A percentile compares a stretch with the other conserved stretches of the same genome.
Evolutionary conservation across 345 rosid species (phyloP).

Genomic region (Hibiscus syriacus): DNA sequence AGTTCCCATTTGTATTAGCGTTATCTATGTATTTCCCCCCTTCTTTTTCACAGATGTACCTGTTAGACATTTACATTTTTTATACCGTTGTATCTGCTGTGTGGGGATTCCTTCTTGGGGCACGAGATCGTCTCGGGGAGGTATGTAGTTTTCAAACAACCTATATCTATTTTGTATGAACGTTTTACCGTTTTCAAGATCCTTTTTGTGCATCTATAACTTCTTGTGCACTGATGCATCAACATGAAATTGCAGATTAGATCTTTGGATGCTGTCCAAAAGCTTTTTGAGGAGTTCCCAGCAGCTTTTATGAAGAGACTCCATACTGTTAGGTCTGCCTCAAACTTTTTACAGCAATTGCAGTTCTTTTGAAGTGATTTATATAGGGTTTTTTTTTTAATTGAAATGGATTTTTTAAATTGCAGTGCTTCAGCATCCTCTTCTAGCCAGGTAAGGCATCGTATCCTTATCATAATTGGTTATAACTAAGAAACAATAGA

Average conservation of each 20-base stretch:
- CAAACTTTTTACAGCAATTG: background rate
- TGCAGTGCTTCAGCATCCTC: constrained; percentile 44
- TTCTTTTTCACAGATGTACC: constrained; percentile 61
- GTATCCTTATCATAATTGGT: background rate
- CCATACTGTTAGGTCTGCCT: constrained; percentile 47
- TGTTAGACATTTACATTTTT: constrained; percentile 71
- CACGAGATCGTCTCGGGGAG: constrained; percentile 97
- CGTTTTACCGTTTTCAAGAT: constrained; percentile 3
- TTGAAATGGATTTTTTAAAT: background rate
- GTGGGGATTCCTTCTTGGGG: constrained; percentile 94
- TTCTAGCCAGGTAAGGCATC: constrained; percentile 41
- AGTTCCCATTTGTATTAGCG: background rate
- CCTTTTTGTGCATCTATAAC: background rate
- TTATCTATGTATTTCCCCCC: background rate
- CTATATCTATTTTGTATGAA: constrained; percentile 1
- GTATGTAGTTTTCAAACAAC: constrained; percentile 28
- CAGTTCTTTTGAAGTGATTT: background rate
- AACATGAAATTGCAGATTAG: constrained; percentile 55
- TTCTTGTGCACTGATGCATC: constrained; percentile 4
- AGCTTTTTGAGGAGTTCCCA: constrained; percentile 84
- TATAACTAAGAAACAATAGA: background rate
- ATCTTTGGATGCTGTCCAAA: constrained; percentile 83
- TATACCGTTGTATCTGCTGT: constrained; percentile 80
- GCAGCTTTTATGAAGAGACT: constrained; percentile 66
- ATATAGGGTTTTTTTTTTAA: constrained; percentile 3